Conservation (phyloP, 2,329 filamentous ascomycete species). For the Fusarium longipes region DNA sequence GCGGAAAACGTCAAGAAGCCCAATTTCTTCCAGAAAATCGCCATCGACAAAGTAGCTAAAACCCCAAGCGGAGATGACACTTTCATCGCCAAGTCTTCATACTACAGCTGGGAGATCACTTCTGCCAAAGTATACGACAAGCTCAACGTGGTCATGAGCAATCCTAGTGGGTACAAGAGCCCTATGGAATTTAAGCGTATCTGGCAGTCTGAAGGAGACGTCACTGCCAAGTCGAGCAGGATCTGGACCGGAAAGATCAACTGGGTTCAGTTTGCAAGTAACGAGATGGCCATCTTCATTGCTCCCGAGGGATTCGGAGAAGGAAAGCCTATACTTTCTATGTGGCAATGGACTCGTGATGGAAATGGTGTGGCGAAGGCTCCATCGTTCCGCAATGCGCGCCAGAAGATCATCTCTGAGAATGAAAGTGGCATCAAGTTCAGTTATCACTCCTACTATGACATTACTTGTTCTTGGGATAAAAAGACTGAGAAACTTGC, state of each 20-base stretch:
- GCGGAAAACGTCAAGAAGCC: conserved; percentile 8
- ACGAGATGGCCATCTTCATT: conserved; percentile 31
- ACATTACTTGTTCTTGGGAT: conserved; percentile 29
- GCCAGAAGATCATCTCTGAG: neutral
- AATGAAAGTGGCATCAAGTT: conserved; percentile 7
- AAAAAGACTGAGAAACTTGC: conserved; percentile 16
- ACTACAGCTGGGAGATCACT: conserved; percentile 18
- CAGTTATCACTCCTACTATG: conserved; percentile 20
- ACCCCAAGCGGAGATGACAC: neutral
- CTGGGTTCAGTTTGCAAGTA: conserved; percentile 4
- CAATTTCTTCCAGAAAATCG: conserved; percentile 29
- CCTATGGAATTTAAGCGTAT: conserved; percentile 16
- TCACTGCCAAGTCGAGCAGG: neutral
- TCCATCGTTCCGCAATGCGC: conserved; percentile 1
- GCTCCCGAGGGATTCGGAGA: conserved; percentile 31
- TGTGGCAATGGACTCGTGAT: conserved; percentile 30
- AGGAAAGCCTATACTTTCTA: conserved; percentile 23
- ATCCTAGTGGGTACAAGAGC: neutral
- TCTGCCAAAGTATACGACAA: conserved; percentile 17
- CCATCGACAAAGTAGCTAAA: conserved; percentile 15
- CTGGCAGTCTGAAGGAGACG: conserved; percentile 18
- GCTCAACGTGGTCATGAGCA: conserved; percentile 22
- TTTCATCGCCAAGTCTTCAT: conserved; percentile 14
- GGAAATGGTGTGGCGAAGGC: neutral
- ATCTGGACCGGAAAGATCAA: conserved; percentile 38